phyloP scores from a whole-genome alignment of 352 stramenopile species.

The Halophytophthora polymorphica region DNA sequence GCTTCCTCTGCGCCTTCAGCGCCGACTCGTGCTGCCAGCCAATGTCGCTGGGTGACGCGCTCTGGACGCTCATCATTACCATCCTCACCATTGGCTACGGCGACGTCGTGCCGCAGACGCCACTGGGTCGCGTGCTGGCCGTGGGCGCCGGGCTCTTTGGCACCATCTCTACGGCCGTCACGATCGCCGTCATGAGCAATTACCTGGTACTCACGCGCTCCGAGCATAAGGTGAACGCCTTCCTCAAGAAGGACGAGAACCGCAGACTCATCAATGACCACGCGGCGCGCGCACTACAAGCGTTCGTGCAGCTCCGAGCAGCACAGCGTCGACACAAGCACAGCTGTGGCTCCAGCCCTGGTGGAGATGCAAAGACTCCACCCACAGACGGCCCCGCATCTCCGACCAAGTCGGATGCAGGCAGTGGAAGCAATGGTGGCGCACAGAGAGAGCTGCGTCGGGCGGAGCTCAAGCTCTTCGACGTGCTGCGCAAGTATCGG shows the following conservation, averaged over 20 bases:
- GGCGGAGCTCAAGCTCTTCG: conserved; percentile 63
- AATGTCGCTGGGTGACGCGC: conserved; percentile 43
- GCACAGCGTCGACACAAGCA: conserved; percentile 32
- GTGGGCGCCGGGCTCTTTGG: conserved; percentile 50
- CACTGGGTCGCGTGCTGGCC: conserved; percentile 41
- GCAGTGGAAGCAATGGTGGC: neutral
- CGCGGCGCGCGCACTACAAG: conserved; percentile 57
- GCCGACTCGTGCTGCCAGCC: conserved; percentile 51
- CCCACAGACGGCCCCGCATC: conserved; percentile 1
- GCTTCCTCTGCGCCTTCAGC: conserved; percentile 67
- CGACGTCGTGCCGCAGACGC: conserved; percentile 57
- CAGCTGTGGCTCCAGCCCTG: neutral
- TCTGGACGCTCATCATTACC: conserved; percentile 71
- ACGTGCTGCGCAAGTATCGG: conserved; percentile 51
- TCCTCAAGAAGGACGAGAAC: conserved; percentile 75
- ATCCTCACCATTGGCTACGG: conserved; percentile 75
- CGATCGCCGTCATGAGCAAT: conserved; percentile 74
- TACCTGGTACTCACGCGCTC: conserved; percentile 72
- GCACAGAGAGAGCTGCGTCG: conserved; percentile 21
- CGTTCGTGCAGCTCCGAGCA: conserved; percentile 52
- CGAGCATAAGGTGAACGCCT: conserved; percentile 79
- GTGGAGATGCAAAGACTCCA: conserved; percentile 1
- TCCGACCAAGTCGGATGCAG: neutral
- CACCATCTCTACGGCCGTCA: conserved; percentile 59
- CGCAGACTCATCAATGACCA: conserved; percentile 54